Base-by-base conservation (phyloP, 2,329 filamentous ascomycete genomes). In the Cadophora sp. region DNA sequence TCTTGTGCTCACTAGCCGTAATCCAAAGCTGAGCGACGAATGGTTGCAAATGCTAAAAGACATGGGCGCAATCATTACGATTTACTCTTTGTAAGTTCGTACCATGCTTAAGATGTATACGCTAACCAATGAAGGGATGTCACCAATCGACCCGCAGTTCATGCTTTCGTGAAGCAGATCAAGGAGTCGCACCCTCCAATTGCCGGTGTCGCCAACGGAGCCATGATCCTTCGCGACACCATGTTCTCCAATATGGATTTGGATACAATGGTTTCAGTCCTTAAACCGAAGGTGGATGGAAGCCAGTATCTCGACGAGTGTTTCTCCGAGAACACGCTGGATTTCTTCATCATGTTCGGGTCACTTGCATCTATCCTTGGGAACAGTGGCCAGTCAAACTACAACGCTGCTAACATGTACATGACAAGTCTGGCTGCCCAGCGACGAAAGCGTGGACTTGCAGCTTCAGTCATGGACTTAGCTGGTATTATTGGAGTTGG, bases 401-500 rank as follows among this genome's bases (percentile, higher is more conserved):
- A 87, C 68, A 73, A 76, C 0, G 81, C 82, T 0, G 83, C 80
- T 2, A 85, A 85, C 68, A 69, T 70, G 3, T 86, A 79, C 78
- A 0, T 56, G 29, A 64, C 48, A 1, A 14, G n/a, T 6, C 78
- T 84, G 29, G 79, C 76, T 1, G 77, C 79, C 24, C 77, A 82
- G 68, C 79, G 84, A 3, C 76, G 78, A 0, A 74, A 74, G 0
- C 76, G 75, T 27, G 82, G 83, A 1, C 75, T 84, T 3, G 77
- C 81, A 1, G 83, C 82, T 27, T 79, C 83, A 0, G 81, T 81
- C 0, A 78, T 90, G 1, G 82, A 89, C 71, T 77, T 89, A 12
- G 86, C 85, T 0, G 81, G 81, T 0, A 81, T 89, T 9, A 75
- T 77, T 3, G 81, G 78, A 5, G 73, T 80, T 4, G 82, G 83